A percentile compares a stretch with the other conserved stretches of the same genome.
These are phyloP conservation scores for Pyrenochaeta sp. DNA, from an alignment of 2,329 filamentous ascomycete genomes.

Conservation along the genomic window DNA sequence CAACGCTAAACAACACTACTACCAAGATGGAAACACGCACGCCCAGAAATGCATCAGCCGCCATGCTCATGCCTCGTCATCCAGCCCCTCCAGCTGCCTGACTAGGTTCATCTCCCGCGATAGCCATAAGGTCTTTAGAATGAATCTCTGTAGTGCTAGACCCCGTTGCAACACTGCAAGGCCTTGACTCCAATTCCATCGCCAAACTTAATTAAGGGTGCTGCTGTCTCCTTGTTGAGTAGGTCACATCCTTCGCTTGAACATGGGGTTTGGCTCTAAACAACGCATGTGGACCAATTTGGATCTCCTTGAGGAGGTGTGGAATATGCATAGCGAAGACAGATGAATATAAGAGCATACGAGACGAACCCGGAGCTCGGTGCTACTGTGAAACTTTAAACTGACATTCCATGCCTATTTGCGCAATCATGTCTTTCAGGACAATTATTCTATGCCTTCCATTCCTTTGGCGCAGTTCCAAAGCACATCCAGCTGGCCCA, in stretches of 20 bases:
- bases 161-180: constrained; percentile 29
- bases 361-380: background rate
- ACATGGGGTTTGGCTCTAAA: constrained; percentile 1
- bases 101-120: constrained; percentile 36
- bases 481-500: constrained; percentile 31
- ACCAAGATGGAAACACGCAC: constrained; percentile 17
- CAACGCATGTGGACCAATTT: constrained; percentile 14
- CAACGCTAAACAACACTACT: constrained; percentile 15
- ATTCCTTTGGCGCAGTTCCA: constrained; percentile 29
- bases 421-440: constrained; percentile 24
- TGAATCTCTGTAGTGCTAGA: constrained; percentile 13
- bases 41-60: constrained; percentile 30
- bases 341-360: constrained; percentile 20
- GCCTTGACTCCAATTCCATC: constrained; percentile 23
- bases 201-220: constrained; percentile 23
- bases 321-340: constrained; percentile 2
- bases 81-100: constrained; percentile 31
- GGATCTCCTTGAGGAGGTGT: constrained; percentile 1
- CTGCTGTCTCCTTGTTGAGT: background rate
- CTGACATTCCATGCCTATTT: background rate
- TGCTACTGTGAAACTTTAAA: constrained; percentile 13
- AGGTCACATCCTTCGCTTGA: constrained; percentile 22
- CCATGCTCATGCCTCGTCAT: constrained; percentile 26
- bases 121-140: constrained; percentile 11
- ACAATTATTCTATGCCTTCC: constrained; percentile 22